Evolutionary conservation across 805 yeast species (phyloP), one percentile per base, ranked within the genome.

Genomic region (Cephaloascus albidus): DNA sequence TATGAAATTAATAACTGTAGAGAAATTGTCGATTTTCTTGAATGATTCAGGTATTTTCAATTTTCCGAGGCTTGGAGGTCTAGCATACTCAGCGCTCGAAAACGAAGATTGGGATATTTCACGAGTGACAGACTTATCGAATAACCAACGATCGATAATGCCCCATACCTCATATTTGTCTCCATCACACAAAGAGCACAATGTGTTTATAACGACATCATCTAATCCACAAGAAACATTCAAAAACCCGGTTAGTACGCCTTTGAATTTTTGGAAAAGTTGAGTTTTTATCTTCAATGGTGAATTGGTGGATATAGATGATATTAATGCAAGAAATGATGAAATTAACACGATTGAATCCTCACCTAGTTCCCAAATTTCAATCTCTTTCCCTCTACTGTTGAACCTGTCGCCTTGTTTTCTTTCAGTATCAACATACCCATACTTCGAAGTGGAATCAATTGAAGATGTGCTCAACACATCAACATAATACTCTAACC

Each of bases 301-400:
- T 23, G 12, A 23, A 23, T 23, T 23, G 10, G 28, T 8, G 10
- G 10, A 6, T 23, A 23, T 8, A 23, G 28, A 23, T 23, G 28
- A 23, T 2, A 88, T 62, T 37, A 93, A 60, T 19, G 84, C 78
- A 42, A 87, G 63, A 47, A 85, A 78, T 0, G 95, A 84, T 0
- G 89, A 73, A 4, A 88, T 64, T 39, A 85, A 78, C 5, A 86
- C 70, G 5, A 85, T 61, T 0, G 89, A 82, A 53, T 88, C 96
- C 46, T 86, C 95, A 28, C 85, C 83, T 26, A 88, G 63, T 38
- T 81, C 86, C 10, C 71, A 23, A 23, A 67, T 59, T 5, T 57
- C 39, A 14, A 59, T 50, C 23, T 50, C n/a, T n/a, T n/a, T n/a
- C n/a, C n/a, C n/a, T n/a, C n/a, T n/a, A n/a, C n/a, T n/a, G n/a